A percentile compares a stretch with the other conserved stretches of the same genome.
Conservation (phyloP, 176 grass and related monocot species). For the Thinopyrum elongatum region DNA sequence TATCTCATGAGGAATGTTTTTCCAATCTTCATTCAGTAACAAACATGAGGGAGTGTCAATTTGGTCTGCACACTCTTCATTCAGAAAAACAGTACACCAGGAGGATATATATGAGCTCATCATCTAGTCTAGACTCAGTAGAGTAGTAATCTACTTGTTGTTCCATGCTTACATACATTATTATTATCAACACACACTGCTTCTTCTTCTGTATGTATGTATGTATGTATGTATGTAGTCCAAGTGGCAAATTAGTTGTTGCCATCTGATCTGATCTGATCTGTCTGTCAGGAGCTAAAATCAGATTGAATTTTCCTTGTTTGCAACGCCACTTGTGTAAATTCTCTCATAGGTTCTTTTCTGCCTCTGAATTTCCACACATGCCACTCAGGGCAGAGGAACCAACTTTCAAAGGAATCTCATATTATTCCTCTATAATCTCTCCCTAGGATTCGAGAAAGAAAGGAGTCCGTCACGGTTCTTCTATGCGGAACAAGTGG, state of each 20-base stretch:
- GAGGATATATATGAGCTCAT: neutral
- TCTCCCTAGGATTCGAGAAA: constrained; percentile 66
- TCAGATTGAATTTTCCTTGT: neutral
- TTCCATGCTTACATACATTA: neutral
- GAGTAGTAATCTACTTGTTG: neutral
- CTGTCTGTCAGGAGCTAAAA: neutral
- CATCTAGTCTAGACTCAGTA: no score
- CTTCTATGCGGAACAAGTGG: constrained; percentile 94
- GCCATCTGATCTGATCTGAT: neutral
- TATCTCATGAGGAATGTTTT: neutral
- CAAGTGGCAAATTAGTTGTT: constrained; percentile 4
- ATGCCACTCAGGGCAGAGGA: neutral
- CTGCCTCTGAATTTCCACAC: neutral
- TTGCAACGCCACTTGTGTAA: neutral
- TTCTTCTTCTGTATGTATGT: neutral
- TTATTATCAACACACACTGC: neutral
- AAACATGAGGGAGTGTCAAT: neutral
- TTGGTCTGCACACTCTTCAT: neutral
- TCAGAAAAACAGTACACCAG: neutral
- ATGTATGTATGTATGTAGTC: no score
- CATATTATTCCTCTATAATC: neutral
- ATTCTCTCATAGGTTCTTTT: no score
- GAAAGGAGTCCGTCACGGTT: constrained; percentile 83
- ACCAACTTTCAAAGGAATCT: neutral
- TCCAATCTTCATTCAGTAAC: no score